Conservation (phyloP, 257 asterid species). For the Solanum medicagineum region DNA sequence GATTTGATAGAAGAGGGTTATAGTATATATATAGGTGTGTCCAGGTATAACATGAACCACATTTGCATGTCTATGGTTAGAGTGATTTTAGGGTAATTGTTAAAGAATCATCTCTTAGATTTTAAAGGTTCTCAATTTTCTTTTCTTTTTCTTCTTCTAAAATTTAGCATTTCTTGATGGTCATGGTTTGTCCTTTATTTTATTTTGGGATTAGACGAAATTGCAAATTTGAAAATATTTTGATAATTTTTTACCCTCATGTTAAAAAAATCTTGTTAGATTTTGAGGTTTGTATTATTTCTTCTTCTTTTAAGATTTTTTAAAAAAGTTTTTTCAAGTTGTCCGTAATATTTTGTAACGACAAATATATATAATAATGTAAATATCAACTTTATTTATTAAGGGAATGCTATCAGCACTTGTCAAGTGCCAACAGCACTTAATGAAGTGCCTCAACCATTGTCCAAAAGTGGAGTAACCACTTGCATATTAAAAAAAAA, state of each 20-base stretch:
- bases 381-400: too few species aligned
- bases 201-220: not conserved
- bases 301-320: not conserved
- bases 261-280: not conserved
- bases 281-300: not conserved
- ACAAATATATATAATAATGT: too few species aligned
- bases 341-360: not conserved
- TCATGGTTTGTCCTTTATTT: not conserved
- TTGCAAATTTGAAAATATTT: not conserved
- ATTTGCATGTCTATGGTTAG: not conserved
- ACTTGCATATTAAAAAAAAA: too few species aligned
- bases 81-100: not conserved
- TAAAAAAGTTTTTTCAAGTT: not conserved
- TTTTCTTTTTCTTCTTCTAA: not conserved
- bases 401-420: too few species aligned
- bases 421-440: too few species aligned
- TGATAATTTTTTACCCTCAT: not conserved
- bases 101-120: not conserved
- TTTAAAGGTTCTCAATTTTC: not conserved
- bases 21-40: not conserved
- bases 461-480: too few species aligned
- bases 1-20: not conserved
- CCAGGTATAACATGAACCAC: not conserved
- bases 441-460: too few species aligned
- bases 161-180: not conserved